A percentile compares a stretch with the other conserved stretches of the same genome.
Evolutionary conservation across 163 green algal species (phyloP).

Genomic region (Scenedesmus sp.): DNA sequence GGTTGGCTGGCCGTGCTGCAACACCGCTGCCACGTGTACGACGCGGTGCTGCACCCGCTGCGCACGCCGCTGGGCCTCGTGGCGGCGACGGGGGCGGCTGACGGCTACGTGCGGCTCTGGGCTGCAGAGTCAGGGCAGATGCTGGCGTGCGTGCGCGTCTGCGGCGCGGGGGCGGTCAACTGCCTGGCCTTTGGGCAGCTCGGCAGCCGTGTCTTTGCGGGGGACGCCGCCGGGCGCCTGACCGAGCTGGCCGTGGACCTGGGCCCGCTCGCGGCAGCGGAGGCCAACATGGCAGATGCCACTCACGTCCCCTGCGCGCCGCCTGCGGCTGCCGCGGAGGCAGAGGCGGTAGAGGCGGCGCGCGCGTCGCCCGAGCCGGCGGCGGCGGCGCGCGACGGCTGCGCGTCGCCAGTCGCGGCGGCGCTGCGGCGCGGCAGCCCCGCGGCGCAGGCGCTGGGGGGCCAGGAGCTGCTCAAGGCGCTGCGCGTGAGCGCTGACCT

Average conservation of each 20-base stretch:
- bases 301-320: too few relatives aligned
- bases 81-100: conserved; percentile 23
- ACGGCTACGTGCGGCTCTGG: conserved; percentile 28
- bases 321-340: background rate
- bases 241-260: conserved; percentile 30
- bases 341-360: background rate
- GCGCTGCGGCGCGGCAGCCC: conserved; percentile 7
- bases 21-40: conserved; percentile 39
- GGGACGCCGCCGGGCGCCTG: conserved; percentile 22
- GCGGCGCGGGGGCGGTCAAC: conserved; percentile 5
- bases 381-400: background rate
- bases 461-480: background rate
- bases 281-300: too few relatives aligned
- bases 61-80: conserved; percentile 5
- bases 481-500: conserved; percentile 20
- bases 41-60: conserved; percentile 25
- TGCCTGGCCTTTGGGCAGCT: conserved; percentile 28
- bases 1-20: conserved; percentile 30
- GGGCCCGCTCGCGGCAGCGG: background rate
- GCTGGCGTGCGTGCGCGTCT: conserved; percentile 19
- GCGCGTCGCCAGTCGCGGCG: conserved; percentile 17
- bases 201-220: conserved; percentile 14
- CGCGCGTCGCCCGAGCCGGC: background rate
- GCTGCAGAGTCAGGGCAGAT: background rate
- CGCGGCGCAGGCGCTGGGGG: too few relatives aligned